Evolutionary conservation across 148 eudicot genomes (phyloP).

Genomic region (Chenopodium quinoa): DNA sequence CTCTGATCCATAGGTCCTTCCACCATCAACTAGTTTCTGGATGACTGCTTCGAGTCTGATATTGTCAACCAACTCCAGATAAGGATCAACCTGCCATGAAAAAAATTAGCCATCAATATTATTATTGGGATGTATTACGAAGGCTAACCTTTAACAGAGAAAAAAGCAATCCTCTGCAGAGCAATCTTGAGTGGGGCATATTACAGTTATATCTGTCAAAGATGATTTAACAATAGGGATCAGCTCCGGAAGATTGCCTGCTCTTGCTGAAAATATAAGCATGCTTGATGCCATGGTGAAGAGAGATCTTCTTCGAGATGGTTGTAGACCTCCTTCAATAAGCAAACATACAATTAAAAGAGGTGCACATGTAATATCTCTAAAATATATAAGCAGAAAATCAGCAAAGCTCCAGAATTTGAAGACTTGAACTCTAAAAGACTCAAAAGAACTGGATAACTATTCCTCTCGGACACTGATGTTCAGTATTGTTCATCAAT

Average conservation of each 20-base stretch:
- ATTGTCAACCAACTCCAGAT: constrained; percentile 65
- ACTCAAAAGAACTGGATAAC: not conserved
- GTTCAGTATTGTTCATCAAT: not conserved
- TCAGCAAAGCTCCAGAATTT: not conserved
- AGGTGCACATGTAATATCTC: not conserved
- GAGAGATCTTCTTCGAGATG: constrained; percentile 77
- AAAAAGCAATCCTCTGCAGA: not conserved
- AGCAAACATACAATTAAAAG: constrained; percentile 27
- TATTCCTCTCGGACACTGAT: not conserved
- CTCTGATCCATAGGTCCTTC: constrained; percentile 48
- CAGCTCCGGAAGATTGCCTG: constrained; percentile 72
- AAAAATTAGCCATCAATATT: constrained; percentile 17
- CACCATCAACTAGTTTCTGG: constrained; percentile 20
- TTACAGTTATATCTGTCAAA: constrained; percentile 62
- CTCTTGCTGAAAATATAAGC: constrained; percentile 78
- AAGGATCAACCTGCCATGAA: constrained; percentile 71
- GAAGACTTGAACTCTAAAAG: not conserved
- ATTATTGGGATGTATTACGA: not conserved
- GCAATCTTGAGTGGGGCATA: constrained; percentile 18
- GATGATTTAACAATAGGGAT: constrained; percentile 62
- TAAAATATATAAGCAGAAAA: not conserved
- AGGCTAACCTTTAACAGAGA: not conserved
- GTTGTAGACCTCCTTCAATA: constrained; percentile 62
- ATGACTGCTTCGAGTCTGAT: constrained; percentile 51
- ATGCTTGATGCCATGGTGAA: constrained; percentile 76